Conservation (phyloP, 257 asterid genomes). For the Capsicum baccatum region DNA sequence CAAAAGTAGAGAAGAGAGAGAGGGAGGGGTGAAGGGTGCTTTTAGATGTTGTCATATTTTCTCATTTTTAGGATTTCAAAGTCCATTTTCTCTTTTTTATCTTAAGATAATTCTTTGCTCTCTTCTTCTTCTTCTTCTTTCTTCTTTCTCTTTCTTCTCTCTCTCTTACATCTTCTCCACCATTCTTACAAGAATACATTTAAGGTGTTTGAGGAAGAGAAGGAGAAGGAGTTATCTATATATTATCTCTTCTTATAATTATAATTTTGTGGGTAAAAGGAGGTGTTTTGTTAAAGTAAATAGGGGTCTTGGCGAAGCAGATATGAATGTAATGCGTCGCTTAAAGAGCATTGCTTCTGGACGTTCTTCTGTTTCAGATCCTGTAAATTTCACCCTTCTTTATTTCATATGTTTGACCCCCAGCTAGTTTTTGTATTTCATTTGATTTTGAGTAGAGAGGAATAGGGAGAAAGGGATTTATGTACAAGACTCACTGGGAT, state of each 20-base stretch:
- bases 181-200: not conserved
- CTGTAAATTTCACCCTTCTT: slow-evolving; percentile 49
- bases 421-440: too few relatives aligned
- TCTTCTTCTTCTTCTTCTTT: slow-evolving; percentile 9
- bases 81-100: slow-evolving; percentile 4
- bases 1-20: not conserved
- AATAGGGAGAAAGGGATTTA: too few relatives aligned
- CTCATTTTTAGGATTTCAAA: slow-evolving; percentile 15
- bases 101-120: too few relatives aligned
- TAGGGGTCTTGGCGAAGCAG: slow-evolving; percentile 32
- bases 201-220: slow-evolving; percentile 20
- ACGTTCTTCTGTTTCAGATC: slow-evolving; percentile 82
- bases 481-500: not conserved
- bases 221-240: not conserved
- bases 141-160: not conserved
- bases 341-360: slow-evolving; percentile 91
- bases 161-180: slow-evolving; percentile 1
- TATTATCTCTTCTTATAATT: too few relatives aligned
- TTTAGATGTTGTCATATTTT: not conserved
- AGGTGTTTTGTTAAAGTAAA: not conserved
- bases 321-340: slow-evolving; percentile 85
- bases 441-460: too few relatives aligned
- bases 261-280: not conserved
- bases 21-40: not conserved
- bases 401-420: too few relatives aligned